phyloP scores from a whole-genome alignment of 1,284 basidiomycete genomes.

The Ceratobasidium sp. region DNA sequence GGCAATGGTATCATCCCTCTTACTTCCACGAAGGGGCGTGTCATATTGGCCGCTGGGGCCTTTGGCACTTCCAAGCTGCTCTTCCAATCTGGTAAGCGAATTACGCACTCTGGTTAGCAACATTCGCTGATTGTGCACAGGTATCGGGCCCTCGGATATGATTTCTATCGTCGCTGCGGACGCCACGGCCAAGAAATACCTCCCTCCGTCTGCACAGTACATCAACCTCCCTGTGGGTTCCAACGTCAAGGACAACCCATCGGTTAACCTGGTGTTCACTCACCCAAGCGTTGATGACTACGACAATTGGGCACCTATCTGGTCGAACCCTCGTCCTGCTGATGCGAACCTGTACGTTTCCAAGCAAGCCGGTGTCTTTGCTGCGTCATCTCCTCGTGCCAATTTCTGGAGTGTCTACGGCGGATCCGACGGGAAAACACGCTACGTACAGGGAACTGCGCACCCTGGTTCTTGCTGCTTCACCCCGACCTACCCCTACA shows the following conservation, averaged over 20 bases:
- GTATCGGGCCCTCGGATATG: slow-evolving; percentile 71
- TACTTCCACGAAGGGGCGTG: slow-evolving; percentile 64
- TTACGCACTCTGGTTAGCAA: not conserved
- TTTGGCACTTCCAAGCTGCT: slow-evolving; percentile 66
- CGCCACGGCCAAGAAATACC: slow-evolving; percentile 58
- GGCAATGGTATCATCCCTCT: slow-evolving; percentile 66
- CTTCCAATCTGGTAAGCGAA: slow-evolving; percentile 58
- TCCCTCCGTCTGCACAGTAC: slow-evolving; percentile 64
- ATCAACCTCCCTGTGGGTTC: slow-evolving; percentile 69
- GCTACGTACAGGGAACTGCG: slow-evolving; percentile 69
- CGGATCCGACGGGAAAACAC: slow-evolving; percentile 60
- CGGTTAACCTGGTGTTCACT: slow-evolving; percentile 68
- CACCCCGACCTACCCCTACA: slow-evolving; percentile 63
- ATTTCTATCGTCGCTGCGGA: slow-evolving; percentile 63
- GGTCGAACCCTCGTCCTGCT: slow-evolving; percentile 63
- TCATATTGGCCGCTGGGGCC: slow-evolving; percentile 67
- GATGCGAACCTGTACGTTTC: slow-evolving; percentile 66
- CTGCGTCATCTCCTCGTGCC: slow-evolving; percentile 66
- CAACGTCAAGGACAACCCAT: slow-evolving; percentile 69
- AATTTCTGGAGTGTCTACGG: slow-evolving; percentile 70
- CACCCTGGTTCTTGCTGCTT: slow-evolving; percentile 69
- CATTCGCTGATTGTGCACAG: slow-evolving; percentile 47
- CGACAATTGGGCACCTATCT: slow-evolving; percentile 70
- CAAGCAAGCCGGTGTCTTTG: slow-evolving; percentile 65
- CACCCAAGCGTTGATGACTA: slow-evolving; percentile 70